Evolutionary conservation across 192 early-diverging fungal genomes (phyloP).

Genomic region (Coemansia sp.): DNA sequence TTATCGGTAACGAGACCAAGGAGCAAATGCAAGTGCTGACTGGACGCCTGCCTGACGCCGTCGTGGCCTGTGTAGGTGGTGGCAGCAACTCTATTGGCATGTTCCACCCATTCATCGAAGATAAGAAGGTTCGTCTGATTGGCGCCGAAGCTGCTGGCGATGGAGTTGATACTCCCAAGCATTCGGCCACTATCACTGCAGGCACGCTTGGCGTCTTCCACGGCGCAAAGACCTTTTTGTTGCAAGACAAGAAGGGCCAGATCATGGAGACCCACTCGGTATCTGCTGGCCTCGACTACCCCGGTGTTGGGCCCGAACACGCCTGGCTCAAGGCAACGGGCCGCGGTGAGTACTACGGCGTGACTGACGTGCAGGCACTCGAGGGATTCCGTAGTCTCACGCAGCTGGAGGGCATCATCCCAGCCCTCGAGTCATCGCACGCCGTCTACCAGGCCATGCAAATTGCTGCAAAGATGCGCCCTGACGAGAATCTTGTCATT

Average conservation of each 20-base stretch:
- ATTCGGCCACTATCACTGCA: constrained; percentile 85
- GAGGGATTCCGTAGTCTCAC: constrained; percentile 76
- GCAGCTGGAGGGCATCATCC: constrained; percentile 87
- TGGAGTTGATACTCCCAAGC: constrained; percentile 81
- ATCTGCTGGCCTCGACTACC: constrained; percentile 96
- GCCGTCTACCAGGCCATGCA: constrained; percentile 82
- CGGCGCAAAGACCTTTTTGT: constrained; percentile 91
- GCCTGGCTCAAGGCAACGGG: constrained; percentile 84
- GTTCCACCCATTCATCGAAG: constrained; percentile 92
- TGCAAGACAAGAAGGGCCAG: constrained; percentile 96
- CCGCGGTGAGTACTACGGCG: constrained; percentile 79
- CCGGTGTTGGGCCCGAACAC: constrained; percentile 97
- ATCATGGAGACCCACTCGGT: constrained; percentile 95
- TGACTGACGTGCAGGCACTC: constrained; percentile 81
- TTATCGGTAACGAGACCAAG: constrained; percentile 89
- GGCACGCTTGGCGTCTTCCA: constrained; percentile 93
- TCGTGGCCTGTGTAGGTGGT: constrained; percentile 97
- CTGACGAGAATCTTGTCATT: constrained; percentile 83
- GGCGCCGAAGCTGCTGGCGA: constrained; percentile 96
- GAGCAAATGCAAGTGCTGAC: constrained; percentile 79
- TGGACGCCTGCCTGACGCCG: constrained; percentile 84
- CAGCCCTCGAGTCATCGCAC: constrained; percentile 94
- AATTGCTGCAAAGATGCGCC: constrained; percentile 68
- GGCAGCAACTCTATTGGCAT: constrained; percentile 97
- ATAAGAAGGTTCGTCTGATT: constrained; percentile 78